Percentiles rank a stretch among this genome's conserved stretches.
phyloP scores from a whole-genome alignment of 768 basidiomycete genomes.

The Amanita subjunquillea region DNA sequence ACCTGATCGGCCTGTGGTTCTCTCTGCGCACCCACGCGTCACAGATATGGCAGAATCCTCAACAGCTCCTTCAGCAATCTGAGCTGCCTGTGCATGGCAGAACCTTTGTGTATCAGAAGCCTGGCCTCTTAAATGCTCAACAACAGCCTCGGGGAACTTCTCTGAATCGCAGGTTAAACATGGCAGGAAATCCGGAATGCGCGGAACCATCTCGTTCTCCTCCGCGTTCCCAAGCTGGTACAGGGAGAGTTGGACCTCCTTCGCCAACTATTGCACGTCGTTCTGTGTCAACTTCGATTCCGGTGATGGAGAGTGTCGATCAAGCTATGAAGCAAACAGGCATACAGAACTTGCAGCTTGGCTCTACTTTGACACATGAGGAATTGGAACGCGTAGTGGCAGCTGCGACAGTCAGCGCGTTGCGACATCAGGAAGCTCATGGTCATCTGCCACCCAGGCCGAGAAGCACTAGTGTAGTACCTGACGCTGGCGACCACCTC shows the following conservation, averaged over 20 bases:
- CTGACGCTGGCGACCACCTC: constrained; percentile 24
- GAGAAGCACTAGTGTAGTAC: constrained; percentile 26
- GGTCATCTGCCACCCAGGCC: constrained; percentile 35
- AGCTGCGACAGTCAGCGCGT: constrained; percentile 84
- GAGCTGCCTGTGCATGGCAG: constrained; percentile 51
- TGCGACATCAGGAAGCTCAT: constrained; percentile 63
- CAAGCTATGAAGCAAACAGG: constrained; percentile 59
- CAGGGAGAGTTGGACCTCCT: constrained; percentile 12
- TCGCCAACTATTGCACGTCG: constrained; percentile 39
- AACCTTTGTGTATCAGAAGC: constrained; percentile 55
- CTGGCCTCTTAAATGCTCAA: constrained; percentile 16
- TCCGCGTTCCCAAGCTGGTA: constrained; percentile 20
- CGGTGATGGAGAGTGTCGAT: constrained; percentile 71
- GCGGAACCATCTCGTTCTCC: constrained; percentile 27
- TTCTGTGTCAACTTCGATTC: constrained; percentile 39
- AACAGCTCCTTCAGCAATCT: constrained; percentile 59
- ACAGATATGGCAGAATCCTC: constrained; percentile 99
- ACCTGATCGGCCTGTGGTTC: constrained; percentile 96
- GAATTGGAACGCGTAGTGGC: constrained; percentile 93
- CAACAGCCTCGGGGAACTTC: constrained; percentile 14
- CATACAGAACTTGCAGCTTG: constrained; percentile 41
- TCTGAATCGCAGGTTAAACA: constrained; percentile 38
- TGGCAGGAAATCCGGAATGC: constrained; percentile 17
- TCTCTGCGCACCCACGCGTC: constrained; percentile 95
- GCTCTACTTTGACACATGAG: constrained; percentile 65